Evolutionary conservation across 306 rosid species (phyloP).

Genomic region (cucumber (Cucumis sativus)): Cucumber_9930_V3 NC_026660.2:27729501-27730000

Average conservation of each 20-base stretch:
- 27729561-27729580: not conserved
- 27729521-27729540: not conserved
- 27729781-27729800: not conserved
- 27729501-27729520: not conserved
- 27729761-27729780: not conserved
- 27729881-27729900: not conserved
- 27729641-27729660: not conserved
- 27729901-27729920: constrained; percentile 34
- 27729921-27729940: constrained; percentile 74
- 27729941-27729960: constrained; percentile 66
- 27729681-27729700: not conserved
- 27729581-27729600: not conserved
- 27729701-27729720: not conserved
- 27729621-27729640: not conserved
- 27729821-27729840: not conserved
- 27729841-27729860: no score
- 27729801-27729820: not conserved
- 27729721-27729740: not conserved
- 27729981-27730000: constrained; percentile 86
- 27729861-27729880: not conserved
- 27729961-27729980: constrained; percentile 55
- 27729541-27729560: not conserved
- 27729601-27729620: not conserved
- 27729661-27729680: not conserved
- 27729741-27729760: not conserved